Percentiles rank a stretch among this genome's conserved stretches.
These are phyloP conservation scores for Persicaria tinctoria DNA, from an alignment of 148 eudicot genomes.

Conservation along the genomic window DNA sequence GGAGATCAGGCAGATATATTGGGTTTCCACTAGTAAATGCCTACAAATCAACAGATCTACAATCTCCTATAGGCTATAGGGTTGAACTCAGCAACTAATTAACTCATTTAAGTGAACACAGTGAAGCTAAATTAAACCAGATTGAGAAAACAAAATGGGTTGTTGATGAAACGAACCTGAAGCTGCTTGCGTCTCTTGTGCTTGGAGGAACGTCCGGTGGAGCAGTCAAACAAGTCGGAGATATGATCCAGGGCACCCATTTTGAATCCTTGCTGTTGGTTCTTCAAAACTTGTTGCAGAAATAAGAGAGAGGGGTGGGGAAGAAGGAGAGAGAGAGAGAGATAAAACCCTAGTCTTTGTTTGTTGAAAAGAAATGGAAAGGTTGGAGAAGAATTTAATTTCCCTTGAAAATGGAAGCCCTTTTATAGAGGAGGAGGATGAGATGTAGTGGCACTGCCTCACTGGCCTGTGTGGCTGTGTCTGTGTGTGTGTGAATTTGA, in stretches of 20 bases:
- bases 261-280: not conserved
- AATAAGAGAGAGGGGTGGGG: too few relatives aligned
- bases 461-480: too few relatives aligned
- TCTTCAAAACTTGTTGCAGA: too few relatives aligned
- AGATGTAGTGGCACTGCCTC: too few relatives aligned
- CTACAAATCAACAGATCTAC: not conserved
- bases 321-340: too few relatives aligned
- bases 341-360: too few relatives aligned
- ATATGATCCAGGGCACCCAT: slow-evolving; percentile 73
- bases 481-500: too few relatives aligned
- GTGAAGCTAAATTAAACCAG: not conserved
- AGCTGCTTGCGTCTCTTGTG: slow-evolving; percentile 37
- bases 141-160: not conserved
- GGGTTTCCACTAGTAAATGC: not conserved
- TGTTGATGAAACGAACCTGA: slow-evolving; percentile 37
- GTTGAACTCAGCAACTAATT: not conserved
- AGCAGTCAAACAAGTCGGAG: slow-evolving; percentile 45
- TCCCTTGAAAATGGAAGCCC: too few relatives aligned
- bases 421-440: too few relatives aligned
- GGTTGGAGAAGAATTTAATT: too few relatives aligned
- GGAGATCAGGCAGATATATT: not conserved
- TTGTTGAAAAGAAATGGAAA: too few relatives aligned
- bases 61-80: not conserved
- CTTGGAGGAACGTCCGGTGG: slow-evolving; percentile 19
- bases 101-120: not conserved